Evolutionary conservation across 2,329 filamentous ascomycete genomes (phyloP).

Genomic region (Corniculantispora saksenae): DNA sequence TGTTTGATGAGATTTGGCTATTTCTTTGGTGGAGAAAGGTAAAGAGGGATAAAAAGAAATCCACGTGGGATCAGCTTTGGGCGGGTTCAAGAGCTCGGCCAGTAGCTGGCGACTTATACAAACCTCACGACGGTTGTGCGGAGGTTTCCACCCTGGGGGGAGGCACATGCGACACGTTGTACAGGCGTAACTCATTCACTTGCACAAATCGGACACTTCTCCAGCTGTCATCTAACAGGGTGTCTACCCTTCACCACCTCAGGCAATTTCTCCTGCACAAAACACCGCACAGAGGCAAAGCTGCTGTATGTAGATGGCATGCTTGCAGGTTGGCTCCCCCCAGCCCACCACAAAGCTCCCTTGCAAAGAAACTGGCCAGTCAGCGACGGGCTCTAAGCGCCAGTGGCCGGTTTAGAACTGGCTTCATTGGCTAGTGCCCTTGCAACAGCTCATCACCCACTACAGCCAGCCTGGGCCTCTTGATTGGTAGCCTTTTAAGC

Average conservation of each 20-base stretch:
- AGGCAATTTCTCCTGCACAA: neutral
- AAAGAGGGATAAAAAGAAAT: neutral
- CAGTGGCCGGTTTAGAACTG: constrained; percentile 22
- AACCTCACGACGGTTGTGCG: neutral
- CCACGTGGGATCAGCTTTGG: neutral
- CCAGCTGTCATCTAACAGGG: neutral
- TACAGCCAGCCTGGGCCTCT: constrained; percentile 1
- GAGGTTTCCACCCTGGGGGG: neutral
- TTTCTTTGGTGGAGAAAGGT: neutral
- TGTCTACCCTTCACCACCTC: neutral
- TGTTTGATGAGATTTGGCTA: neutral
- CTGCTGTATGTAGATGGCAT: neutral
- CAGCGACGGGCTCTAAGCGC: constrained; percentile 34
- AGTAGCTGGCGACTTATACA: neutral
- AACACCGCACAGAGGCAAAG: neutral
- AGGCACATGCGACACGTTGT: neutral
- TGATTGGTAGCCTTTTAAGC: constrained; percentile 14
- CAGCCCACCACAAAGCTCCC: neutral
- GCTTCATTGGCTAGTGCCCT: constrained; percentile 16
- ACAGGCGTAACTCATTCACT: too few species aligned
- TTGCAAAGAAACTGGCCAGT: neutral
- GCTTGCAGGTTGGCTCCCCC: neutral
- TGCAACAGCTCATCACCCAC: constrained; percentile 12
- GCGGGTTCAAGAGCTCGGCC: neutral
- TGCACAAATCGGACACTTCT: neutral